These are phyloP conservation scores for Pseudisothecium myosuroides DNA, from an alignment of 225 moss, liverwort and hornwort genomes.

Conservation along the genomic window DNA sequence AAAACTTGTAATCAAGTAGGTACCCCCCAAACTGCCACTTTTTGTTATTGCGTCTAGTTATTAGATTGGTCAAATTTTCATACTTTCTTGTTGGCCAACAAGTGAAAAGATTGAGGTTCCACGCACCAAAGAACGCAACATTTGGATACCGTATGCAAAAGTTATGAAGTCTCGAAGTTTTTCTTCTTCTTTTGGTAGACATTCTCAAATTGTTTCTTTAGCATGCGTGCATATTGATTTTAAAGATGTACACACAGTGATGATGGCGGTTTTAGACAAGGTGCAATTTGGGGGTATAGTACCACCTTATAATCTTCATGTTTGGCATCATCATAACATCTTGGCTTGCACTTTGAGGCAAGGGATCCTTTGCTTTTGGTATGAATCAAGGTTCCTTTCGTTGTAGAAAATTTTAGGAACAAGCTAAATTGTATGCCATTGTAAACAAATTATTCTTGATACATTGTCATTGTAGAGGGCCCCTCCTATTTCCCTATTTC, in stretches of 20 bases:
- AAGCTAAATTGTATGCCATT: neutral
- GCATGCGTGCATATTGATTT: neutral
- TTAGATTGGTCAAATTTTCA: neutral
- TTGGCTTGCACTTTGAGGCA: neutral
- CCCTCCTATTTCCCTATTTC: neutral
- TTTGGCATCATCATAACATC: neutral
- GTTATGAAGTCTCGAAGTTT: neutral
- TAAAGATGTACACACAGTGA: accelerated
- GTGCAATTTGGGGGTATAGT: neutral
- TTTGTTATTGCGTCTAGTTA: no score
- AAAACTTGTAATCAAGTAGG: neutral
- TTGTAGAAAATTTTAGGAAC: neutral
- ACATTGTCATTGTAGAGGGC: neutral
- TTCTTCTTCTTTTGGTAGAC: no score
- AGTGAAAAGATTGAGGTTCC: neutral
- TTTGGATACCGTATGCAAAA: neutral
- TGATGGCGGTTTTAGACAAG: accelerated
- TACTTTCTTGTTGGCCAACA: neutral
- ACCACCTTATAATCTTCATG: accelerated
- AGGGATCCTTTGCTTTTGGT: no score
- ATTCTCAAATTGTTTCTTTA: neutral
- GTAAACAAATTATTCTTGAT: neutral
- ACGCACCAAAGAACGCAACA: accelerated
- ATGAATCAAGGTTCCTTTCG: neutral
- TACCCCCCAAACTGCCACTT: accelerated